Evolutionary conservation across 2,329 filamentous ascomycete genomes (phyloP).

Genomic region (Emergomyces pasteurianus): DNA sequence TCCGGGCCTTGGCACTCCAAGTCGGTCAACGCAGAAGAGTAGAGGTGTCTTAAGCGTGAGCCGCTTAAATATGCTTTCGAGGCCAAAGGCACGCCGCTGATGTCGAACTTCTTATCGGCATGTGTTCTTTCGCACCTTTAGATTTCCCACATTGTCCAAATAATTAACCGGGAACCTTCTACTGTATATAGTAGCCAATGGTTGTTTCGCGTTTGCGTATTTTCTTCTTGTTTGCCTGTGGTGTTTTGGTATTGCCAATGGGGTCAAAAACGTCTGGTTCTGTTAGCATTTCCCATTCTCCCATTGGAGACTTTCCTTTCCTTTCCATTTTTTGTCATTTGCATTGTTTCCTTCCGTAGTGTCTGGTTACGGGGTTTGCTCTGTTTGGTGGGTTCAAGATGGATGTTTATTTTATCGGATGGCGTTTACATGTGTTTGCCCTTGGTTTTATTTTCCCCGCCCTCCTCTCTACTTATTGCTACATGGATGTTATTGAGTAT

Average conservation of each 20-base stretch:
- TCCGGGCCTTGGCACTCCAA: conserved; percentile 16
- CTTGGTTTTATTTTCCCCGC: neutral
- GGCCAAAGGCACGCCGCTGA: conserved; percentile 31
- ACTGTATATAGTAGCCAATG: neutral
- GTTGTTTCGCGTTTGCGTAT: neutral
- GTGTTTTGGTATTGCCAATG: neutral
- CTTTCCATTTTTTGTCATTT: neutral
- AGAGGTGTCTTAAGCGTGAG: conserved; percentile 31
- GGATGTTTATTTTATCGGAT: neutral
- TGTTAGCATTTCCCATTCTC: neutral
- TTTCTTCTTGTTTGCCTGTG: neutral
- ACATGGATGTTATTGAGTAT: neutral
- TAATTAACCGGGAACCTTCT: neutral
- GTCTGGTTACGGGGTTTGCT: neutral
- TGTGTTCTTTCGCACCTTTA: neutral
- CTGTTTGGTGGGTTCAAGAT: neutral
- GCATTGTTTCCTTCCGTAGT: too few relatives aligned
- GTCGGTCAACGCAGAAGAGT: conserved; percentile 14
- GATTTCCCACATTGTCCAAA: neutral
- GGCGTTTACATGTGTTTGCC: neutral
- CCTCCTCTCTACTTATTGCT: neutral
- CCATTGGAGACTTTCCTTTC: neutral
- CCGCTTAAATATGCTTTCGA: conserved; percentile 36
- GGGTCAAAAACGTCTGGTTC: neutral
- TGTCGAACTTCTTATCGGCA: neutral